Evolutionary conservation across 2,329 filamentous ascomycete genomes (phyloP), one percentile per base, ranked within the genome.

Genomic region (Ophiostoma himal-ulmi): DNA sequence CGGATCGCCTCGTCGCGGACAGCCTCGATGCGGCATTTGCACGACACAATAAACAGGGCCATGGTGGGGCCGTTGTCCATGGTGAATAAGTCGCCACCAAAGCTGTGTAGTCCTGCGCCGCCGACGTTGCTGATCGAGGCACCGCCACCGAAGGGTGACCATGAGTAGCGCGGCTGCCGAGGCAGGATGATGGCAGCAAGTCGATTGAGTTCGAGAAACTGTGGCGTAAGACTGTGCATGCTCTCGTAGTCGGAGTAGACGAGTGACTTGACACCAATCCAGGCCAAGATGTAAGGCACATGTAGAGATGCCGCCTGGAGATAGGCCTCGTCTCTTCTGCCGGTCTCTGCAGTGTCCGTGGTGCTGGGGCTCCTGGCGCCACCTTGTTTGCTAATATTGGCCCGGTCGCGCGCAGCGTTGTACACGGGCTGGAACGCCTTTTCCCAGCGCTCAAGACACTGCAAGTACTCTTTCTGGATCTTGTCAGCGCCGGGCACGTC

Each of bases 1-100:
- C 78, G 76, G 5, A 80, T 78, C 1, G 82, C 78, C 5, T 82
- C 79, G 4, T 78, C 77, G 10, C 80, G 76, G 3, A 83, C 78
- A 0, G 73, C 70, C 5, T 75, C 74, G 67, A 82, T 79, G 8
- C 81, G 78, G 65, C 81, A 83, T 7, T 78, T 79, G 74, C 81
- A 80, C 0, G 81, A 76, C 3, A 79, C 78, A 5, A 82, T 74
- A 34, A 82, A 81, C 4, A 83, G 75, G 0, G 81, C 80, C 80
- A 82, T 82, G 7, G 81, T 81, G 75, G 80, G 82, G 0, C 82
- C 82, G 2, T 80, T 79, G 71, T 83, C 81, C 80, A 83, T 81
- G 0, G 82, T 78, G 71, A 83, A 83, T 5, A 68, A 77, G 77
- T 80, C 13, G 75, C 14, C 78, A 77, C 13, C 54, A 76, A 75